A percentile compares a stretch with the other conserved stretches of the same genome.
phyloP scores from a whole-genome alignment of 306 rosid genomes.

The Canavalia gladiata region DNA sequence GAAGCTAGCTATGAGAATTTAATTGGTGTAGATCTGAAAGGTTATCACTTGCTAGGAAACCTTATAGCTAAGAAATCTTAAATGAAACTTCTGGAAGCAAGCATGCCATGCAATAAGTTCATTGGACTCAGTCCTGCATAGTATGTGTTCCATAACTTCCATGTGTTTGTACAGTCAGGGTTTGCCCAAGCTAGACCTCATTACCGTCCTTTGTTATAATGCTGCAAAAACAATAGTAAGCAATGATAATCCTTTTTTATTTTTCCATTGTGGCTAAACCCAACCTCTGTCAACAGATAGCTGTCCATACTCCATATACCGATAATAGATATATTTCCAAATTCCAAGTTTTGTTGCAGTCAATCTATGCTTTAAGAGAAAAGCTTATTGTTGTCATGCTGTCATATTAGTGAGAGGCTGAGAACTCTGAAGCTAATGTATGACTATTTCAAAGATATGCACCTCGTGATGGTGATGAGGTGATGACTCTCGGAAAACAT shows the following conservation, averaged over 20 bases:
- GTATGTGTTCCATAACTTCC: background rate
- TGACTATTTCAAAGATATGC: background rate
- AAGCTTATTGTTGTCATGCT: background rate
- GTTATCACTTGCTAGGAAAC: conserved; percentile 21
- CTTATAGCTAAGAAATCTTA: background rate
- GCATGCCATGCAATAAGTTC: background rate
- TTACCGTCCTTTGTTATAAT: background rate
- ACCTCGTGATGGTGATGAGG: background rate
- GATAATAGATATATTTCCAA: background rate
- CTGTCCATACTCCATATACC: no score
- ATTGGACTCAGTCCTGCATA: background rate
- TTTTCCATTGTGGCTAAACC: background rate
- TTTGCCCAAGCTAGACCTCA: background rate
- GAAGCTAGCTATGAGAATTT: conserved; percentile 8
- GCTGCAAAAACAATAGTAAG: background rate
- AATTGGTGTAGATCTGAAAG: background rate
- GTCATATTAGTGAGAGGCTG: background rate
- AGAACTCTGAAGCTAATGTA: background rate
- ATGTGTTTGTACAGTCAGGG: conserved; percentile 3
- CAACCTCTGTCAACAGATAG: background rate
- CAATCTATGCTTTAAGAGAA: background rate
- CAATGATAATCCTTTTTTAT: background rate
- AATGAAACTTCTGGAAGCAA: conserved; percentile 22
- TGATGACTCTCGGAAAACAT: background rate
- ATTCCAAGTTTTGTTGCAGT: background rate